These are phyloP conservation scores for Wickerhamiella parazyma DNA, from an alignment of 805 yeast species.

Conservation along the genomic window DNA sequence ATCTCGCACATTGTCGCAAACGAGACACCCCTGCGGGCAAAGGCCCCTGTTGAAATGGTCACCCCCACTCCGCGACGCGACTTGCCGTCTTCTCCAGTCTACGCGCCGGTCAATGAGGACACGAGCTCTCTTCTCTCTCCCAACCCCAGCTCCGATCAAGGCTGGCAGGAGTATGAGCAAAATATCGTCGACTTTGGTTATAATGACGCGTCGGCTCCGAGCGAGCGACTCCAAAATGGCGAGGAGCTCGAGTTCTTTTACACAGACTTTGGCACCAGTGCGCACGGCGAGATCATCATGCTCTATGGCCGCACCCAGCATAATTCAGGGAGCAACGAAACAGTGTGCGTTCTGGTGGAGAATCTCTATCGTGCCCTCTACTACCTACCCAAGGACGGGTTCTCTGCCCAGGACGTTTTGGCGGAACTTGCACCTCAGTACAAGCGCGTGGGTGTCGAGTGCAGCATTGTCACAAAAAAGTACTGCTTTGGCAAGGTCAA, in stretches of 20 bases:
- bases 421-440: conserved; percentile 58
- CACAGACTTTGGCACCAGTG: conserved; percentile 63
- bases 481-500: conserved; percentile 73
- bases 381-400: conserved; percentile 52
- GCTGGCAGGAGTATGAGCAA: conserved; percentile 2
- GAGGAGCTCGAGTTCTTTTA: conserved; percentile 64
- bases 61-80: neutral
- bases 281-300: conserved; percentile 51
- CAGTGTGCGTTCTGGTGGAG: conserved; percentile 50
- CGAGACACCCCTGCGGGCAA: neutral
- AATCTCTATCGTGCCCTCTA: conserved; percentile 59
- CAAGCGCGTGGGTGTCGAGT: conserved; percentile 30
- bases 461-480: conserved; percentile 59
- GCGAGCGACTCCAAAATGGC: conserved; percentile 18
- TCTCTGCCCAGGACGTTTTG: conserved; percentile 43
- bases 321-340: conserved; percentile 29
- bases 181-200: conserved; percentile 4
- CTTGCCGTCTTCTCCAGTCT: neutral
- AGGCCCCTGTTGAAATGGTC: neutral
- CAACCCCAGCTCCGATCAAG: conserved; percentile 3
- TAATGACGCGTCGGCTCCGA: conserved; percentile 25
- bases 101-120: neutral
- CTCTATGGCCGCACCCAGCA: conserved; percentile 60
- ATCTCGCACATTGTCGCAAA: neutral
- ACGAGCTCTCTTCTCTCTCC: conserved; percentile 5